Percentiles rank a stretch among this genome's conserved stretches.
Conservation (phyloP, 2,329 filamentous ascomycete genomes). For the Cytospora leucostoma region DNA sequence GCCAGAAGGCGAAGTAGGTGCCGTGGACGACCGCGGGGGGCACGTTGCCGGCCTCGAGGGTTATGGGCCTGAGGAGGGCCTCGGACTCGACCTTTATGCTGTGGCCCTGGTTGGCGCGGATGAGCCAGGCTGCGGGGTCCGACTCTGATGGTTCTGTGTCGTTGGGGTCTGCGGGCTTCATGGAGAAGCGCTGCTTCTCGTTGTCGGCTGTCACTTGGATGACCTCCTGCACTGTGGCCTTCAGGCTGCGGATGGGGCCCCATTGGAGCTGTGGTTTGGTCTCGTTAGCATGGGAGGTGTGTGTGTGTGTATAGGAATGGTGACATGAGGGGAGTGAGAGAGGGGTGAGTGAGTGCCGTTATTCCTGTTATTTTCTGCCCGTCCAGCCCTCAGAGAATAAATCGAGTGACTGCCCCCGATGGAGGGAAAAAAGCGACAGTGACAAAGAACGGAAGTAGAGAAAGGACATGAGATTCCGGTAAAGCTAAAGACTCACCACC, state of each 20-base stretch:
- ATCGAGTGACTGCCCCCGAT: too few species aligned
- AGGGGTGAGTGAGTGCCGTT: too few species aligned
- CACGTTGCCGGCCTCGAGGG: slow-evolving; percentile 56
- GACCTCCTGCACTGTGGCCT: slow-evolving; percentile 76
- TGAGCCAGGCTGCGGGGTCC: slow-evolving; percentile 71
- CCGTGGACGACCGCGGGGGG: slow-evolving; percentile 78
- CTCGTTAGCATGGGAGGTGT: slow-evolving; percentile 1
- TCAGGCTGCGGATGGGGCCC: slow-evolving; percentile 64
- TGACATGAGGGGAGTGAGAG: slow-evolving; percentile 8
- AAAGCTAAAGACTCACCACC: slow-evolving; percentile 57
- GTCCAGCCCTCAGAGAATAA: too few species aligned
- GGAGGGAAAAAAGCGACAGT: not conserved
- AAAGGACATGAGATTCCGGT: not conserved
- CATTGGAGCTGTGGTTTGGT: slow-evolving; percentile 48
- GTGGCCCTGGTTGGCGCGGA: slow-evolving; percentile 95
- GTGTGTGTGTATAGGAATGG: slow-evolving; percentile 2
- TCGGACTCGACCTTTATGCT: slow-evolving; percentile 75
- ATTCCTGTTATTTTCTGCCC: too few species aligned
- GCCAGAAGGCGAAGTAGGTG: slow-evolving; percentile 82
- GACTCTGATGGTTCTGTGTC: slow-evolving; percentile 28
- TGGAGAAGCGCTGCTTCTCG: slow-evolving; percentile 87
- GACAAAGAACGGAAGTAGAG: not conserved
- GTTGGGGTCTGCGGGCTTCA: slow-evolving; percentile 57
- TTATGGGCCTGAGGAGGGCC: slow-evolving; percentile 69
- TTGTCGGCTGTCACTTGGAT: slow-evolving; percentile 65